Evolutionary conservation across 2,329 filamentous ascomycete species (phyloP), one percentile per base, ranked within the genome.

Genomic region (Nothophaeocryptopus gaeumannii): DNA sequence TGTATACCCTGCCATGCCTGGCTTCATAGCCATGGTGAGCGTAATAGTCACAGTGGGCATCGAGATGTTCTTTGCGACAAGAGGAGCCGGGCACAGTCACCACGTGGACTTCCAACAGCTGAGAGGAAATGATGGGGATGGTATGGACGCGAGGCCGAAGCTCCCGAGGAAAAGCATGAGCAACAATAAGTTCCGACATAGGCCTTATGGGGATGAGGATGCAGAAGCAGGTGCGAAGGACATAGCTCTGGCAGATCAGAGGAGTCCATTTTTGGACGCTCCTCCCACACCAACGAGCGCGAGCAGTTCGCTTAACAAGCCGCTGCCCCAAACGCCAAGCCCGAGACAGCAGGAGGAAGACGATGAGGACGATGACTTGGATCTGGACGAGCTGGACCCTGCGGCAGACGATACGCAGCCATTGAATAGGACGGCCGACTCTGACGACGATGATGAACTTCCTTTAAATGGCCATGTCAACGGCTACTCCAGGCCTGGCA

Each of bases 61-160:
- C 45, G 92, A 97, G 69, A 95, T 93, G 72, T 89, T 90, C 67
- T 84, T 97, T 59, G 90, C 89, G 0, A 86, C 85, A 45, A 78
- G 79, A 64, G 82, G 82, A 5, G 81, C 80, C 8, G 75, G 75
- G 12, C 81, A 84, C 63, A 74, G 77, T 40, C 81, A 84, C 63
- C 70, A 73, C 10, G 78, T 65, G 30, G 65, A 64, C 47, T 57
- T 66, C 40, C 56, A 58, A 32, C 53, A 51, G 35, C 51, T 66
- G 61, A 31, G 60, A 56, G 37, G 64, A 62, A 36, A 57, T 31
- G 50, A 45, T 16, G 41, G 46, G 30, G 39, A 36, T 29, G 45
- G 39, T 5, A 15, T 63, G 12, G 54, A 58, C 9, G 38, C 35
- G 39, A 46, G 53, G 26, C 50, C 39, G 41, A 42, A 47, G 12